These are phyloP conservation scores for Rhynchosporium secalis DNA, from an alignment of 2,329 filamentous ascomycete species.

Conservation along the genomic window DNA sequence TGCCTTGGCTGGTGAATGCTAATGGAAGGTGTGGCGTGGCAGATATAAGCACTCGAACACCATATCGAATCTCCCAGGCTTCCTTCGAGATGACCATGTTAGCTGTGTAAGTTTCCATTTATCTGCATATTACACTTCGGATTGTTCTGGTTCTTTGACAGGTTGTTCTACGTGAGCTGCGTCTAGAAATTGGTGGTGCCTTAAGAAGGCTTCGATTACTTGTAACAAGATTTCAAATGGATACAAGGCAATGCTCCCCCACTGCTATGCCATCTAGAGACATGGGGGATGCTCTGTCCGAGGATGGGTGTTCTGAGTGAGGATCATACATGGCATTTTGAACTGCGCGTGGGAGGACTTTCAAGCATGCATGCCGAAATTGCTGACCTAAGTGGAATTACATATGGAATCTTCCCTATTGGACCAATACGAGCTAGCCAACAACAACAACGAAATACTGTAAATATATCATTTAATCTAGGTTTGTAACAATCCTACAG, in stretches of 20 bases:
- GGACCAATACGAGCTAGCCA: too few species aligned
- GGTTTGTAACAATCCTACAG: too few species aligned
- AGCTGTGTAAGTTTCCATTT: background rate
- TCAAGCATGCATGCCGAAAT: background rate
- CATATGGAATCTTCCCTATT: too few species aligned
- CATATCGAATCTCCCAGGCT: constrained; percentile 9
- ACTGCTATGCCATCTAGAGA: background rate
- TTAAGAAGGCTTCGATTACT: background rate
- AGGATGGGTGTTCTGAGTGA: background rate
- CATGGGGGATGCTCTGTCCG: background rate
- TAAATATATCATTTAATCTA: too few species aligned
- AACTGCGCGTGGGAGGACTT: background rate
- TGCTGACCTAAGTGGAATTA: too few species aligned
- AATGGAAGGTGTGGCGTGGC: constrained; percentile 2
- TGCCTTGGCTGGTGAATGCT: background rate
- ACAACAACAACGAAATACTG: too few species aligned
- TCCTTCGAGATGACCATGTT: constrained; percentile 1
- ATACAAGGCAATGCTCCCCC: background rate
- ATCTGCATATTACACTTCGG: too few species aligned
- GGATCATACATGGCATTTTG: background rate
- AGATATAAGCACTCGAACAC: background rate
- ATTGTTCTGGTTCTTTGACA: background rate
- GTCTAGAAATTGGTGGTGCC: background rate
- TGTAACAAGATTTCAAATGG: background rate
- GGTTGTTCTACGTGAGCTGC: background rate